Evolutionary conservation across 306 rosid genomes (phyloP).

Genomic region (Mucuna pruriens): DNA sequence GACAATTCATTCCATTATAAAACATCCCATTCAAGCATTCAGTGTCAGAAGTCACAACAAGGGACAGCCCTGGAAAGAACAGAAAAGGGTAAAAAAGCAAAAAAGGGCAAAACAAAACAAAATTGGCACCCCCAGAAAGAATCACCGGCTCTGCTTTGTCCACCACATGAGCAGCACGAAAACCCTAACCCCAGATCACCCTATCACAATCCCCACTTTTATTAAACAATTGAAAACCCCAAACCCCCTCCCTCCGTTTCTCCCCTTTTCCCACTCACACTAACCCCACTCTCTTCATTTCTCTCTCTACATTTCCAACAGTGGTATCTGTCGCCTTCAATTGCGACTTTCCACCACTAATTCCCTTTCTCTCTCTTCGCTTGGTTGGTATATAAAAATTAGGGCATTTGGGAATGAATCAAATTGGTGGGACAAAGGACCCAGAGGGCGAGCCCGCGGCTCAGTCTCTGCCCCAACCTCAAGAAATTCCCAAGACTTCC

Average conservation of each 20-base stretch:
- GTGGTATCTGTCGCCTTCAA: conserved; percentile 98
- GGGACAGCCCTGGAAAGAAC: background rate
- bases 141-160: background rate
- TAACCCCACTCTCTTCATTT: conserved; percentile 47
- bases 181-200: background rate
- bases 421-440: conserved; percentile 59
- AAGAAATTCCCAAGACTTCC: conserved; percentile 40
- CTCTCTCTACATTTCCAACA: conserved; percentile 53
- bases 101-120: background rate
- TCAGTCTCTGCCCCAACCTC: conserved; percentile 46
- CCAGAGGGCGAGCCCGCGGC: conserved; percentile 63
- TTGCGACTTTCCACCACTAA: conserved; percentile 92
- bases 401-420: conserved; percentile 72
- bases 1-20: background rate
- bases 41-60: background rate
- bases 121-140: background rate
- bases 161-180: conserved; percentile 1
- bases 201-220: background rate
- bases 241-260: conserved; percentile 41
- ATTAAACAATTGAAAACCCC: conserved; percentile 43
- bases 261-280: conserved; percentile 46
- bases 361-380: conserved; percentile 44
- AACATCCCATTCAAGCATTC: background rate
- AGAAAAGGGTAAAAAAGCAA: background rate
- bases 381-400: conserved; percentile 51